phyloP scores from a whole-genome alignment of 148 eudicot genomes.

The Euryodendron excelsum region DNA sequence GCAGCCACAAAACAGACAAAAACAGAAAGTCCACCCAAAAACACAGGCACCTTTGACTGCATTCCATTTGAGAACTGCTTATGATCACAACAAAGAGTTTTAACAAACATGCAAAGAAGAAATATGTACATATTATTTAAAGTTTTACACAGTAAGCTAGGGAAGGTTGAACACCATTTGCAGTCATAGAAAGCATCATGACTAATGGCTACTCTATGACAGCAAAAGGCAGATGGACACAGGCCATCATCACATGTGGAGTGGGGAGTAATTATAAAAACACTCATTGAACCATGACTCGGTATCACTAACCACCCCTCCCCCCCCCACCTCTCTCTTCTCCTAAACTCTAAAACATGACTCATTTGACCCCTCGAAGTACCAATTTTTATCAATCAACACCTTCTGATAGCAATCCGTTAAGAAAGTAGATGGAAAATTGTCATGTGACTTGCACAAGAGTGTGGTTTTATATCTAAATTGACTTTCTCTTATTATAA shows the following conservation, averaged over 20 bases:
- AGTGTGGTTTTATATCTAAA: too few species aligned
- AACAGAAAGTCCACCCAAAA: conserved; percentile 73
- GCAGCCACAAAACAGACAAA: conserved; percentile 62
- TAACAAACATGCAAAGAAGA: not conserved
- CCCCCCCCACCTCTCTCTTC: too few species aligned
- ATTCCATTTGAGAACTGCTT: conserved; percentile 51
- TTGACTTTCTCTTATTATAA: too few species aligned
- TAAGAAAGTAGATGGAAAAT: too few species aligned
- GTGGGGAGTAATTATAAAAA: too few species aligned
- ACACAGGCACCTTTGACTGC: conserved; percentile 75
- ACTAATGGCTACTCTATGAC: not conserved
- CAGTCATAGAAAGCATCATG: not conserved
- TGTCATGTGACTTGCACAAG: too few species aligned
- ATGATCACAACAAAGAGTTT: conserved; percentile 1
- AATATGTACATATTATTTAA: not conserved
- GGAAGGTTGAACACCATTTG: not conserved
- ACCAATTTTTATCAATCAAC: too few species aligned
- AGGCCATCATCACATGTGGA: not conserved
- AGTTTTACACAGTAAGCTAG: not conserved
- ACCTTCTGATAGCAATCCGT: too few species aligned
- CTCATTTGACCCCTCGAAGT: too few species aligned
- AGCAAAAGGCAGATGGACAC: not conserved
- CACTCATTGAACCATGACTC: too few species aligned
- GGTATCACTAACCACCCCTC: too few species aligned
- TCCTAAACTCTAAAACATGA: too few species aligned